Base-by-base conservation (phyloP, 257 asterid genomes). In the Vinca minor region DNA sequence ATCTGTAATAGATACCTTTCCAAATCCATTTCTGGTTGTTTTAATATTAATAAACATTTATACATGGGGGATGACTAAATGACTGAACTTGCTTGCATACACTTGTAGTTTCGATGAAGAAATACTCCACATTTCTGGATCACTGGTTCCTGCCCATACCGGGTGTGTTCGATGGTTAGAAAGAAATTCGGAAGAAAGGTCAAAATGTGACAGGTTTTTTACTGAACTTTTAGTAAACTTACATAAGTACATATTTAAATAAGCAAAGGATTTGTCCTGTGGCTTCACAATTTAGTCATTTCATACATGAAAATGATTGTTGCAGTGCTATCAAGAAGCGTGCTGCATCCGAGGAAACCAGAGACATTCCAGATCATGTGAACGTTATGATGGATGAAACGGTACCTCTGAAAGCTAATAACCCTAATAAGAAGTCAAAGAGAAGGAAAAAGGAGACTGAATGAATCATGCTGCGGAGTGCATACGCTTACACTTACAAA, bases 101-200 rank as follows among this genome's bases (percentile, higher is more conserved):
- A 20, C 54, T n/a, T 81, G 76, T 71, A 88, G 98, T 75, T 89
- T 84, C 72, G 92, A 89, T 66, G 85, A 80, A 65, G 94, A 87
- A 54, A 74, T 77, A 60, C 87, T 93, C 55, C 98, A 89, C 70
- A 75, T 87, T 45, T 69, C 84, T 41, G 96, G 97, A 60, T 81
- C 94, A 20, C 59, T 89, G 73, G 62, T 60, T 63, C 86, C 83
- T 65, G 74, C 64, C 56, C 73, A 70, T 28, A 87, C 96, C 11
- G 97, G 95, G 65, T 74, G 82, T 54, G 80, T 84, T 38, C 76
- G 70, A 44, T 87, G 96, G 97, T 73, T 87, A 77, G 89, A 84
- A 65, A 78, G 47, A 67, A 79, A 92, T 72, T 34, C 70, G 70
- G 85, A 79, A 25, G 78, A 78, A 63, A 74, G 87, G 84, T 62